Evolutionary conservation across 176 grass and related monocot species (phyloP).

Genomic region (Calamus simplicifolius): DNA sequence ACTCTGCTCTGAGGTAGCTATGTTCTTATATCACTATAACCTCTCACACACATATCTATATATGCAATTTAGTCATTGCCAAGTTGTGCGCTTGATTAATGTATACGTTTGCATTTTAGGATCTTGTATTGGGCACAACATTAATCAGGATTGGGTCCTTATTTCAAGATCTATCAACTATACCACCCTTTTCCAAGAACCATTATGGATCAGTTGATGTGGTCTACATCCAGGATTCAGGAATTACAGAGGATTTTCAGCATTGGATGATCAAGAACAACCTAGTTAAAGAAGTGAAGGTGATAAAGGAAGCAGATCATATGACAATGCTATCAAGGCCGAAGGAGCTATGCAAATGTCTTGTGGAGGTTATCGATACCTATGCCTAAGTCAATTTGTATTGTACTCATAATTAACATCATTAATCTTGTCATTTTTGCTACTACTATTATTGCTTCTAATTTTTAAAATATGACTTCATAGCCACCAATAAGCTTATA

Average conservation of each 20-base stretch:
- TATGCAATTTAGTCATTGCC: too few species aligned
- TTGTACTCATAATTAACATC: too few species aligned
- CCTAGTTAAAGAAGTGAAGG: conserved; percentile 43
- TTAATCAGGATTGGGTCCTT: conserved; percentile 41
- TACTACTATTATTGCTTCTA: too few species aligned
- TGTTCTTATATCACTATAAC: too few species aligned
- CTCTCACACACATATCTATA: too few species aligned
- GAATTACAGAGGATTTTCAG: conserved; percentile 33
- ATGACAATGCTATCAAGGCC: conserved; percentile 53
- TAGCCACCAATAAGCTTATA: too few species aligned
- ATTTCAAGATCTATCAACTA: conserved; percentile 32
- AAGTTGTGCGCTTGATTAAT: neutral
- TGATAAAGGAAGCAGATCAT: conserved; percentile 45
- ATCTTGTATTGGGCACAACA: conserved; percentile 36
- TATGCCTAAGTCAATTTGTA: conserved; percentile 5
- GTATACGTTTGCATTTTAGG: conserved; percentile 21
- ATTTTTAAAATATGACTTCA: too few species aligned
- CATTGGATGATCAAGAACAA: conserved; percentile 43
- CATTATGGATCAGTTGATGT: conserved; percentile 50
- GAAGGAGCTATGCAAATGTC: conserved; percentile 14
- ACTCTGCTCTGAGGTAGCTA: conserved; percentile 53
- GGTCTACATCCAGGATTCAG: conserved; percentile 49
- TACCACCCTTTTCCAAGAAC: conserved; percentile 19
- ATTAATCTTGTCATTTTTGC: too few species aligned
- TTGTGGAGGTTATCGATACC: conserved; percentile 25